These are phyloP conservation scores for Russula earlei DNA, from an alignment of 768 basidiomycete genomes.

Conservation along the genomic window DNA sequence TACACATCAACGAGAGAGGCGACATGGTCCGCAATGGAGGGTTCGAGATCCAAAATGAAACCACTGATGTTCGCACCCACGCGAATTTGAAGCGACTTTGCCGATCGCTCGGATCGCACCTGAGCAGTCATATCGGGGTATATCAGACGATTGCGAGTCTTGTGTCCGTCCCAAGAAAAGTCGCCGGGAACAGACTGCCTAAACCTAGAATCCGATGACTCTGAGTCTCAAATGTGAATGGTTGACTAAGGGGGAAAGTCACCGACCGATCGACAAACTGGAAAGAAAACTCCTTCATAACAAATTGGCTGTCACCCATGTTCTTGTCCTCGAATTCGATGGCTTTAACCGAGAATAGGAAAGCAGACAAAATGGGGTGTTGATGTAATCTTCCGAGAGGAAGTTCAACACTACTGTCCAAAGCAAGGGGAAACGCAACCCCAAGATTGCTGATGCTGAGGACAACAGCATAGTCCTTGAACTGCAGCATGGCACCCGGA, in stretches of 20 bases:
- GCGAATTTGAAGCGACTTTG: slow-evolving; percentile 44
- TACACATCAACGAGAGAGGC: slow-evolving; percentile 84
- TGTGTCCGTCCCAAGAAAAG: slow-evolving; percentile 61
- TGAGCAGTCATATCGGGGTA: slow-evolving; percentile 79
- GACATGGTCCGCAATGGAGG: slow-evolving; percentile 65
- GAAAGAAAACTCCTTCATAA: slow-evolving; percentile 65
- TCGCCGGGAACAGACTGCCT: slow-evolving; percentile 61
- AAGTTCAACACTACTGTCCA: slow-evolving; percentile 48
- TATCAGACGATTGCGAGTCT: slow-evolving; percentile 58
- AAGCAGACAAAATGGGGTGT: slow-evolving; percentile 55
- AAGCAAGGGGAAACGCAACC: slow-evolving; percentile 79
- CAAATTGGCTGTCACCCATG: slow-evolving; percentile 70
- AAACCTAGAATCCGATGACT: slow-evolving; percentile 42
- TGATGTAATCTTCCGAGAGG: slow-evolving; percentile 32
- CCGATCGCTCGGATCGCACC: slow-evolving; percentile 46
- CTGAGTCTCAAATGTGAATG: slow-evolving; percentile 3
- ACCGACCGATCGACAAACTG: slow-evolving; percentile 75
- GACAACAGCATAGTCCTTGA: slow-evolving; percentile 45
- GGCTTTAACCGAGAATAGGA: slow-evolving; percentile 74
- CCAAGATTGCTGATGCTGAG: slow-evolving; percentile 62
- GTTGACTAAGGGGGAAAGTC: background rate
- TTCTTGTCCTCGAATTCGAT: slow-evolving; percentile 64
- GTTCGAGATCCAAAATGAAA: slow-evolving; percentile 77
- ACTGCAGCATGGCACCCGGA: slow-evolving; percentile 36
- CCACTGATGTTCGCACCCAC: slow-evolving; percentile 69